Percentiles rank a stretch among this genome's conserved stretches.
These are phyloP conservation scores for Huntiella abstrusa DNA, from an alignment of 2,329 filamentous ascomycete species.

Conservation along the genomic window DNA sequence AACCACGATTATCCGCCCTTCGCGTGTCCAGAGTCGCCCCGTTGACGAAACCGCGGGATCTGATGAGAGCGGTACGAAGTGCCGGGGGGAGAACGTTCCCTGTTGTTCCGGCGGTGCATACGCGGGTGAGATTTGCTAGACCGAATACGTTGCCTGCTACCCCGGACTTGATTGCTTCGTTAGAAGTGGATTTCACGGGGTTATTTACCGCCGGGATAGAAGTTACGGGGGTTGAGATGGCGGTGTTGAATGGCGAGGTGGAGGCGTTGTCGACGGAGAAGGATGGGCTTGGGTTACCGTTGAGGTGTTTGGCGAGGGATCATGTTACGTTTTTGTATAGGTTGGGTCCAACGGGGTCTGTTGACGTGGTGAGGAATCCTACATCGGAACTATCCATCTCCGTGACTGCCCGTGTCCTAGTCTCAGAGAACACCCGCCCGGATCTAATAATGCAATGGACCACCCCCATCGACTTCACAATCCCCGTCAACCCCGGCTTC, in stretches of 20 bases:
- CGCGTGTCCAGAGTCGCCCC: conserved; percentile 59
- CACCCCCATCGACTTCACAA: conserved; percentile 49
- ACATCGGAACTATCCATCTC: conserved; percentile 37
- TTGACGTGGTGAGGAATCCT: conserved; percentile 26
- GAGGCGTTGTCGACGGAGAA: conserved; percentile 17
- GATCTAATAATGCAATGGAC: conserved; percentile 47
- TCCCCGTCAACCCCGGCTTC: conserved; percentile 44
- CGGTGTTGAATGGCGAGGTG: conserved; percentile 37
- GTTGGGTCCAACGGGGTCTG: conserved; percentile 26
- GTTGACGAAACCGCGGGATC: conserved; percentile 40
- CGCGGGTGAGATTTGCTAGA: conserved; percentile 52
- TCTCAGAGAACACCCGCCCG: conserved; percentile 39
- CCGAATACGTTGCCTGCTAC: conserved; percentile 39
- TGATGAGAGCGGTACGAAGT: conserved; percentile 43
- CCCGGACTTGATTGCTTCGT: conserved; percentile 44
- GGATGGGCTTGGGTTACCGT: conserved; percentile 31
- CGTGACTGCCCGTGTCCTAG: conserved; percentile 40
- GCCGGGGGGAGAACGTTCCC: conserved; percentile 43
- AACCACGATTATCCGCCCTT: conserved; percentile 51
- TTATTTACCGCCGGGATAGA: conserved; percentile 48
- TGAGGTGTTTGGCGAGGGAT: conserved; percentile 50
- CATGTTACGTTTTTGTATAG: conserved; percentile 59
- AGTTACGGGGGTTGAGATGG: conserved; percentile 39
- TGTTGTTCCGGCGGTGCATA: conserved; percentile 51
- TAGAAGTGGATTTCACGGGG: conserved; percentile 57